phyloP scores from a whole-genome alignment of 192 early-diverging fungal species.

The Coemansia sp. region DNA sequence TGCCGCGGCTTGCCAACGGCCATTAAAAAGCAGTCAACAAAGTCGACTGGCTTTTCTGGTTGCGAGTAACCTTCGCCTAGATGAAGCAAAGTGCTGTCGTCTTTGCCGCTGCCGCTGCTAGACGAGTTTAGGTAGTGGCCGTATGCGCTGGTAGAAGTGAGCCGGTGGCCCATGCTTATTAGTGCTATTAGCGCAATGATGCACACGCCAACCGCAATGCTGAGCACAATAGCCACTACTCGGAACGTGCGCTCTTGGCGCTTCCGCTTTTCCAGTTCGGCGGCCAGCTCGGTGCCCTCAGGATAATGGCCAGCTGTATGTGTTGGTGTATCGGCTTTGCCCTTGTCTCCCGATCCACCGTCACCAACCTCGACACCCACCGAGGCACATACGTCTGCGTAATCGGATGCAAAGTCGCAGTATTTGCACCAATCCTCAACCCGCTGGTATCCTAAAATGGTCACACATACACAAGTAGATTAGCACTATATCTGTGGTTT shows the following conservation, averaged over 20 bases:
- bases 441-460: conserved; percentile 37
- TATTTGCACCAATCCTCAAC: conserved; percentile 57
- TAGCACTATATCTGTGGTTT: conserved; percentile 8
- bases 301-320: conserved; percentile 4
- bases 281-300: conserved; percentile 2
- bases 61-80: conserved; percentile 6
- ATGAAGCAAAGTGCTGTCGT: conserved; percentile 27
- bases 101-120: conserved; percentile 10
- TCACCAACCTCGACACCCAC: conserved; percentile 27
- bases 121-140: background rate
- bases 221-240: conserved; percentile 39
- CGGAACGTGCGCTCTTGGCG: conserved; percentile 45
- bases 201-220: conserved; percentile 38
- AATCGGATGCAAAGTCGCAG: conserved; percentile 38
- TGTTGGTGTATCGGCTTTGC: background rate
- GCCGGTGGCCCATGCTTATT: conserved; percentile 20
- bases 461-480: background rate
- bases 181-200: conserved; percentile 24
- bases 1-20: conserved; percentile 42
- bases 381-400: conserved; percentile 36
- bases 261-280: conserved; percentile 29
- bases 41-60: conserved; percentile 23
- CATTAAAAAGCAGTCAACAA: conserved; percentile 48
- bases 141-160: background rate
- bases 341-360: background rate